Evolutionary conservation across 768 basidiomycete genomes (phyloP).

Genomic region (Mycena belliarum): DNA sequence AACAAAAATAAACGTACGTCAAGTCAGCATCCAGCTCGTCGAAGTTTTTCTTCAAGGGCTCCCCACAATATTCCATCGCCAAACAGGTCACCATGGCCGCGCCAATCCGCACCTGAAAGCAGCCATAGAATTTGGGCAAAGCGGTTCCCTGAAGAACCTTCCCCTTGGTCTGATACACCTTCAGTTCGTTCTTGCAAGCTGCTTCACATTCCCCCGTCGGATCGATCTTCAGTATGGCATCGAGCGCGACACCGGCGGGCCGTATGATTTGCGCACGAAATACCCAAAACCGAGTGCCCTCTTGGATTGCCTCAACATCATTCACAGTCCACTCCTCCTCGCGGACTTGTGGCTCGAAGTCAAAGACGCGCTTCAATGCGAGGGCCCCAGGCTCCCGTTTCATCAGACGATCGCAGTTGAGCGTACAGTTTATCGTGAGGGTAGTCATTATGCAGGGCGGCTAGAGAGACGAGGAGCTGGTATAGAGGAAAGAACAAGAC

Average conservation of each 20-base stretch:
- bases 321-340: neutral
- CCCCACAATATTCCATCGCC: neutral
- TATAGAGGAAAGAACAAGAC: no score
- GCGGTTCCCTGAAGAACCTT: neutral
- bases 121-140: neutral
- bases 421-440: neutral
- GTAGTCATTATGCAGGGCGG: no score
- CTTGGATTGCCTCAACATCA: neutral
- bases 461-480: no score
- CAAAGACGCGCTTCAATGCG: neutral
- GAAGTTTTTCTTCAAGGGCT: neutral
- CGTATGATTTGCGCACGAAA: no score
- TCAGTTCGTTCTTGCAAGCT: neutral
- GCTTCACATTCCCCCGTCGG: neutral
- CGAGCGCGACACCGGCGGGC: neutral
- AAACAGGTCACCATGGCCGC: neutral
- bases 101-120: neutral
- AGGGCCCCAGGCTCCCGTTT: neutral
- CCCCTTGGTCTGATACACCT: neutral
- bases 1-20: neutral
- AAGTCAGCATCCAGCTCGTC: neutral
- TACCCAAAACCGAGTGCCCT: neutral
- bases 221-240: neutral
- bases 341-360: neutral
- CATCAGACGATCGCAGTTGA: neutral